Evolutionary conservation across 768 basidiomycete species (phyloP).

Genomic region (Kwoniella shandongensis): DNA sequence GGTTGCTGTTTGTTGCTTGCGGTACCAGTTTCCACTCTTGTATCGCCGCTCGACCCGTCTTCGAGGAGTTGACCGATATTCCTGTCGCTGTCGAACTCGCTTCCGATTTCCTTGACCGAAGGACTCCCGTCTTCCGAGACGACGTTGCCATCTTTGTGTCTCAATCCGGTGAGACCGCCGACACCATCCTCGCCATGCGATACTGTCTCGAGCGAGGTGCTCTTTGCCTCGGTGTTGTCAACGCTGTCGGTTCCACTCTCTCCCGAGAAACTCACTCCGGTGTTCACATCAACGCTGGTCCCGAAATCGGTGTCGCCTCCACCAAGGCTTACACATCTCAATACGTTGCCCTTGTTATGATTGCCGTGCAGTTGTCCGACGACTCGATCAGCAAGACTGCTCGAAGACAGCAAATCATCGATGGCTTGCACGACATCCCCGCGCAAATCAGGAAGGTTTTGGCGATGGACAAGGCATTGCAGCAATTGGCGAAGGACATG

Average conservation of each 20-base stretch:
- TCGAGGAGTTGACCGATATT: constrained; percentile 98
- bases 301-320: constrained; percentile 98
- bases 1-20: constrained; percentile 97
- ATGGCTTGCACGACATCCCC: constrained; percentile 86
- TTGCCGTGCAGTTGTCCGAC: constrained; percentile 96
- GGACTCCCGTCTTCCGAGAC: constrained; percentile 99
- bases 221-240: constrained; percentile 94
- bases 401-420: constrained; percentile 89
- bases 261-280: constrained; percentile 98
- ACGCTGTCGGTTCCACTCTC: constrained; percentile 96
- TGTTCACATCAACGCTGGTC: constrained; percentile 91
- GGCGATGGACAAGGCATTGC: constrained; percentile 69
- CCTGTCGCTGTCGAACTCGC: constrained; percentile 96
- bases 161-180: constrained; percentile 98
- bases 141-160: constrained; percentile 95
- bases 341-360: constrained; percentile 96
- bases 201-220: constrained; percentile 97
- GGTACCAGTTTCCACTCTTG: constrained; percentile 98
- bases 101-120: constrained; percentile 96
- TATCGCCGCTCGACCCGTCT: constrained; percentile 92
- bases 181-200: constrained; percentile 91
- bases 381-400: constrained; percentile 91
- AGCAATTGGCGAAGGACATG: constrained; percentile 78
- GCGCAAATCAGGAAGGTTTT: constrained; percentile 84
- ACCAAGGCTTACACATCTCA: constrained; percentile 99